Evolutionary conservation across 208 protist genomes (phyloP).

Genomic region (Blastocrithidia nonstop): DNA sequence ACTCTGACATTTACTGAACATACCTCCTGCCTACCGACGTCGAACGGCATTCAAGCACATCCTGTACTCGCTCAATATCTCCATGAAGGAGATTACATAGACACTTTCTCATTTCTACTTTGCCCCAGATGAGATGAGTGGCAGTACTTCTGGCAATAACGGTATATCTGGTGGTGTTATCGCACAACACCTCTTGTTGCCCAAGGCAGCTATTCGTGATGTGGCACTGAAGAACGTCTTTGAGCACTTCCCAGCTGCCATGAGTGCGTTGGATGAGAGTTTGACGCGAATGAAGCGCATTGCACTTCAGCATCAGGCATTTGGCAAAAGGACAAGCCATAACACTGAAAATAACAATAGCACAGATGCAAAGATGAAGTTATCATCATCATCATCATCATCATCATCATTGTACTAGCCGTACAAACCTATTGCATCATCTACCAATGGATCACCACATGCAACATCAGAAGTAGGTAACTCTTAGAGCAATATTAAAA

Average conservation of each 20-base stretch:
- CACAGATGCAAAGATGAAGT: not conserved
- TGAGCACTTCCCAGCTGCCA: conserved; percentile 36
- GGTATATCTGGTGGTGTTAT: conserved; percentile 14
- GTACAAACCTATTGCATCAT: too few species aligned
- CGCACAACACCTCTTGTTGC: conserved; percentile 61
- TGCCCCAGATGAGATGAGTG: conserved; percentile 16
- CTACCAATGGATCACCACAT: too few species aligned
- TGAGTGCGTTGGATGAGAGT: conserved; percentile 36
- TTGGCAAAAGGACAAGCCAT: conserved; percentile 3
- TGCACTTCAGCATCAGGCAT: conserved; percentile 7
- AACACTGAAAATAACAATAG: conserved; percentile 2
- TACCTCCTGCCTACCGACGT: conserved; percentile 61
- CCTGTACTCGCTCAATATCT: conserved; percentile 46
- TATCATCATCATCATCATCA: conserved; percentile 5
- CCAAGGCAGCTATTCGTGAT: conserved; percentile 56
- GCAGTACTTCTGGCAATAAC: conserved; percentile 1
- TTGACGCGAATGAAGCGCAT: conserved; percentile 38
- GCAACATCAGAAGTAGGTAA: not conserved
- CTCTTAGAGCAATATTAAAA: conserved; percentile 7
- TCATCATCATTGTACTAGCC: not conserved
- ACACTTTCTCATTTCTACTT: conserved; percentile 54
- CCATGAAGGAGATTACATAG: conserved; percentile 26
- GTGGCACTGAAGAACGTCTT: conserved; percentile 43
- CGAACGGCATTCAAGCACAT: conserved; percentile 67
- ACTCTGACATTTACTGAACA: conserved; percentile 36